Conservation (phyloP, 192 early-diverging fungal genomes). For the Mortierella hygrophila region DNA sequence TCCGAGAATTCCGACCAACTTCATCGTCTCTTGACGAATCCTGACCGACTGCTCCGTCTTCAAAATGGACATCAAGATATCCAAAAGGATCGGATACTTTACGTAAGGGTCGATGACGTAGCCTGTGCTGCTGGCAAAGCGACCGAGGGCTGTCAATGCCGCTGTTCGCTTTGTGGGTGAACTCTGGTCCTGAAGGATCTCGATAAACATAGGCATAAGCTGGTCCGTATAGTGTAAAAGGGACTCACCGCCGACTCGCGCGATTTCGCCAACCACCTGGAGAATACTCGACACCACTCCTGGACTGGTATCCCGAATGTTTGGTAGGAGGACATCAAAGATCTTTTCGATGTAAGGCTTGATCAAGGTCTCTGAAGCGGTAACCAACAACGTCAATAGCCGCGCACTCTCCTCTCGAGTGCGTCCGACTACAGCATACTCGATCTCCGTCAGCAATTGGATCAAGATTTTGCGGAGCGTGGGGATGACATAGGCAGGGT, state of each 20-base stretch:
- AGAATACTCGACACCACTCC: slow-evolving; percentile 86
- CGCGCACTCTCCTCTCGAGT: slow-evolving; percentile 89
- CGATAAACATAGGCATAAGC: slow-evolving; percentile 90
- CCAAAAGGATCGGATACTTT: slow-evolving; percentile 88
- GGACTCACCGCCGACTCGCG: slow-evolving; percentile 84
- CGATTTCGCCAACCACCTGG: slow-evolving; percentile 83
- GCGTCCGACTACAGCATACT: slow-evolving; percentile 81
- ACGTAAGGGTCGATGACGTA: slow-evolving; percentile 91
- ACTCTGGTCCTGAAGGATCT: slow-evolving; percentile 89
- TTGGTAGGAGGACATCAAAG: slow-evolving; percentile 85
- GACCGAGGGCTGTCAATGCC: slow-evolving; percentile 87
- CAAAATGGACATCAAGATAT: slow-evolving; percentile 81
- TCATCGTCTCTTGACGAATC: slow-evolving; percentile 87
- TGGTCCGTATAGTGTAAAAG: slow-evolving; percentile 83
- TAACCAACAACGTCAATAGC: slow-evolving; percentile 80
- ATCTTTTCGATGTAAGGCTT: slow-evolving; percentile 92
- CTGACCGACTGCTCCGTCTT: slow-evolving; percentile 81
- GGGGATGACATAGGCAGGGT: slow-evolving; percentile 94
- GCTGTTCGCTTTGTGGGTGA: slow-evolving; percentile 86
- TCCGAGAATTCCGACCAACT: slow-evolving; percentile 92
- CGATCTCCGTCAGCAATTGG: slow-evolving; percentile 90
- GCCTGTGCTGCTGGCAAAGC: slow-evolving; percentile 86
- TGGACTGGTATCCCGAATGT: slow-evolving; percentile 80
- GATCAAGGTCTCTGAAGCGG: slow-evolving; percentile 81
- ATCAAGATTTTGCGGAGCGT: slow-evolving; percentile 86